A percentile compares a stretch with the other conserved stretches of the same genome.
Conservation (phyloP, 164 flowering plant genomes). For the Nymphaea thermarum region DNA sequence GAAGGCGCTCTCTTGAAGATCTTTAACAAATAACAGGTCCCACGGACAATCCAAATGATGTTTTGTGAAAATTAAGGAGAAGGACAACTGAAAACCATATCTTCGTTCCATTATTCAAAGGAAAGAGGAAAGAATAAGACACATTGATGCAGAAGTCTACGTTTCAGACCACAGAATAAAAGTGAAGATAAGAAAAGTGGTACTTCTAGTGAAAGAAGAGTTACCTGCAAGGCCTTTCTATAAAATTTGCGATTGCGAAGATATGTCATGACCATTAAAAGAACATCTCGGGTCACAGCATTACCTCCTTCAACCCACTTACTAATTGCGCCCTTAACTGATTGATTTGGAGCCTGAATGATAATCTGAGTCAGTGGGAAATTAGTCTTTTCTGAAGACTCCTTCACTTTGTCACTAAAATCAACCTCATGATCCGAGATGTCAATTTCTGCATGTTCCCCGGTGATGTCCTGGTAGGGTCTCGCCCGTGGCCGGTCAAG, state of each 20-base stretch:
- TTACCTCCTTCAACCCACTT: slow-evolving; percentile 66
- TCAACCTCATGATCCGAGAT: slow-evolving; percentile 18
- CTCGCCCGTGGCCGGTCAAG: too few relatives aligned
- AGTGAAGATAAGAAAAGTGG: too few relatives aligned
- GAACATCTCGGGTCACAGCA: slow-evolving; percentile 27
- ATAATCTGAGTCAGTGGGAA: slow-evolving; percentile 32
- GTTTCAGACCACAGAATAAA: too few relatives aligned
- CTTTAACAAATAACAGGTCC: too few relatives aligned
- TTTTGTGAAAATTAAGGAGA: too few relatives aligned
- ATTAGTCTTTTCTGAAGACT: slow-evolving; percentile 3
- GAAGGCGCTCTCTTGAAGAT: too few relatives aligned
- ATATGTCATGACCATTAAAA: slow-evolving; percentile 21
- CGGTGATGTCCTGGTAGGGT: slow-evolving; percentile 12
- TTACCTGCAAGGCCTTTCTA: slow-evolving; percentile 75
- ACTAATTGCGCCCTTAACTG: slow-evolving; percentile 29
- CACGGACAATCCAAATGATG: too few relatives aligned
- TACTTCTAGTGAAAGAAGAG: background rate
- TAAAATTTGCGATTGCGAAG: slow-evolving; percentile 47
- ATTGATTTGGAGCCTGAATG: slow-evolving; percentile 17
- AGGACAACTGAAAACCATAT: too few relatives aligned
- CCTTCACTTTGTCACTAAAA: slow-evolving; percentile 5
- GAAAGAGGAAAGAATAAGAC: too few relatives aligned
- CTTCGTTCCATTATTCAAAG: too few relatives aligned
- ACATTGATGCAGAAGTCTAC: too few relatives aligned
- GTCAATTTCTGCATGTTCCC: slow-evolving; percentile 20